phyloP scores from a whole-genome alignment of 306 rosid genomes.

The Potentilla sterilis region DNA sequence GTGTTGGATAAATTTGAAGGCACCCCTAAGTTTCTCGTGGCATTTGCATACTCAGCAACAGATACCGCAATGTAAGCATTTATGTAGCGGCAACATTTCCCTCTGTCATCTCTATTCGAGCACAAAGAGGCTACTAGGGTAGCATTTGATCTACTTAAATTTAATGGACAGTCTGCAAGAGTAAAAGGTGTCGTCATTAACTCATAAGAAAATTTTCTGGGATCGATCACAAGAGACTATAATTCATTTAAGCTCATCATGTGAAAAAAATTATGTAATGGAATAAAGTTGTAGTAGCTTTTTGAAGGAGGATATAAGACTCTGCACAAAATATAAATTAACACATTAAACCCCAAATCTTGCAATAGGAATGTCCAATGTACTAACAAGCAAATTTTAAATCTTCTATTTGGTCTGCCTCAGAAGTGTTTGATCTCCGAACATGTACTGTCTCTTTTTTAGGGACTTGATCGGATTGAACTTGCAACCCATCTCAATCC shows the following conservation, averaged over 20 bases:
- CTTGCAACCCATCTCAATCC: not conserved
- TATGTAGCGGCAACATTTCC: constrained; percentile 91
- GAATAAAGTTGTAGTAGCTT: not conserved
- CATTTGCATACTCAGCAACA: constrained; percentile 75
- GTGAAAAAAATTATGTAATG: not conserved
- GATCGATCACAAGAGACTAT: not conserved
- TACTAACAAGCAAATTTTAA: not conserved
- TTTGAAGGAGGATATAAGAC: not conserved
- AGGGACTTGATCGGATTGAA: not conserved
- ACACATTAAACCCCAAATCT: not conserved
- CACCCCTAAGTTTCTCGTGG: constrained; percentile 75
- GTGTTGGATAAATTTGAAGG: constrained; percentile 51
- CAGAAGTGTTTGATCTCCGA: not conserved
- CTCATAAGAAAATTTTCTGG: constrained; percentile 13
- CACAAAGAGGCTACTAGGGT: constrained; percentile 78
- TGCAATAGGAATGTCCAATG: not conserved
- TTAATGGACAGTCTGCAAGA: constrained; percentile 90
- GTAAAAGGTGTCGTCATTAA: constrained; percentile 2
- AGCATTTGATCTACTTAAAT: constrained; percentile 70
- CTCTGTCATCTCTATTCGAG: constrained; percentile 59
- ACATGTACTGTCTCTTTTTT: not conserved
- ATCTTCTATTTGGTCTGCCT: not conserved
- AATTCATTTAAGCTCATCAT: not conserved
- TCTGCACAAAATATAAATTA: not conserved
- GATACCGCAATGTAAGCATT: constrained; percentile 84